Evolutionary conservation across 371 early-diverging fungal genomes (phyloP).

Genomic region (Lichtheimia ornata): DNA sequence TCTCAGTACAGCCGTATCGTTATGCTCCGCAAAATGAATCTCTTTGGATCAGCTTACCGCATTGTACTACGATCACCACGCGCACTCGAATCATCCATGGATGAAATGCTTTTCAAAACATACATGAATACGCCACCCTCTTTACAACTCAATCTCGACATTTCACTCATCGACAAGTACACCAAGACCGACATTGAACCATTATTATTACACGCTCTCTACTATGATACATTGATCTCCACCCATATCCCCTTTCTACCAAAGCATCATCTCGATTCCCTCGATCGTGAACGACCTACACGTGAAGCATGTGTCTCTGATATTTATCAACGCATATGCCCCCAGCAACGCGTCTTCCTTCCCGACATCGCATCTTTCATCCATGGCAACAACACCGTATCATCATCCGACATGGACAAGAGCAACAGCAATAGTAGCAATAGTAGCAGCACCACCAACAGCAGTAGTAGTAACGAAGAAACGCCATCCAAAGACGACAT

Average conservation of each 20-base stretch:
- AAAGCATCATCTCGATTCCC: constrained; percentile 20
- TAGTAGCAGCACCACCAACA: not conserved
- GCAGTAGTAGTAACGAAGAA: not conserved
- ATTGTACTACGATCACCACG: constrained; percentile 27
- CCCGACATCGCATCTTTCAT: not conserved
- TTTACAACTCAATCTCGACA: constrained; percentile 27
- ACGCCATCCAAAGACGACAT: constrained; percentile 1
- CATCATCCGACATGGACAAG: not conserved
- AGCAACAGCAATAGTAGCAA: not conserved
- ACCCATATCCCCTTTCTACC: constrained; percentile 43
- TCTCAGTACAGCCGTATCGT: constrained; percentile 40
- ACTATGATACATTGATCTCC: constrained; percentile 34
- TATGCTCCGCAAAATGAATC: constrained; percentile 39
- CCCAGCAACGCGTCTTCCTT: not conserved
- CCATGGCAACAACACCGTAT: too few relatives aligned
- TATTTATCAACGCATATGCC: constrained; percentile 24
- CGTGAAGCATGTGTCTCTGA: constrained; percentile 22
- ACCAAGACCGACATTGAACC: constrained; percentile 27
- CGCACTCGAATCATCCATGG: constrained; percentile 23
- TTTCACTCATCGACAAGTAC: constrained; percentile 10
- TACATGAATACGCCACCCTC: constrained; percentile 34
- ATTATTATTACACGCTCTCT: constrained; percentile 29
- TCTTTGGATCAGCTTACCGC: constrained; percentile 36
- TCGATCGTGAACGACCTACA: constrained; percentile 23
- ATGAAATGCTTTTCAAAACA: constrained; percentile 28